Percentiles rank a stretch among this genome's conserved stretches.
phyloP scores from a whole-genome alignment of 225 moss, liverwort and hornwort species.

The Takakia lepidozioides region DNA sequence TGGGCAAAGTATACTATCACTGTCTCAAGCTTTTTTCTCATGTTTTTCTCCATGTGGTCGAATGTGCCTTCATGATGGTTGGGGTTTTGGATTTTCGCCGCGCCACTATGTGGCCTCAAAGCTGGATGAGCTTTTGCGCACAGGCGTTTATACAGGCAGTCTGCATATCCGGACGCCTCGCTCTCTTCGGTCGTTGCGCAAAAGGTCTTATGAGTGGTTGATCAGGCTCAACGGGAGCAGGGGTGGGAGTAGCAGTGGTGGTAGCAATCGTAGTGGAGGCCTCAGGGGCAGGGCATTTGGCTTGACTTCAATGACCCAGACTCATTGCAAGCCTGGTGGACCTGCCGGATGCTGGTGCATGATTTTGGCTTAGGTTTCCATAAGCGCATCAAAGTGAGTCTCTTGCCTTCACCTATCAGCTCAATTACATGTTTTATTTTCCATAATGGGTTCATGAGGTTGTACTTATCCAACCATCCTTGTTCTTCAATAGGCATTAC shows the following conservation, averaged over 20 bases:
- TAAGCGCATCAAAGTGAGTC: constrained; percentile 72
- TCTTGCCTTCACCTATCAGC: too few species aligned
- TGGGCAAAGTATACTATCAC: constrained; percentile 58
- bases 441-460: too few species aligned
- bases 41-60: constrained; percentile 62
- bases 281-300: constrained; percentile 59
- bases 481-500: too few species aligned
- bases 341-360: constrained; percentile 56
- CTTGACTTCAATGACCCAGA: constrained; percentile 52
- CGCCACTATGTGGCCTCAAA: constrained; percentile 79
- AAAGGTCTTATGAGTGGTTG: constrained; percentile 25
- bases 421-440: too few species aligned
- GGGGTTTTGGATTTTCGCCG: constrained; percentile 88
- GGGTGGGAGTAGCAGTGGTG: constrained; percentile 13
- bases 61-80: constrained; percentile 97
- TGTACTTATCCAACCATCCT: too few species aligned
- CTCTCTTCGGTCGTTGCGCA: constrained; percentile 15
- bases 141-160: constrained; percentile 59
- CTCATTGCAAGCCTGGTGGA: constrained; percentile 87
- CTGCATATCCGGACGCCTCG: constrained; percentile 28
- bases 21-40: constrained; percentile 51
- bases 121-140: constrained; percentile 83
- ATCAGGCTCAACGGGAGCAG: constrained; percentile 7
- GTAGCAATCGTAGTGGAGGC: constrained; percentile 46
- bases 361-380: constrained; percentile 82